A percentile compares a stretch with the other conserved stretches of the same genome.
phyloP scores from a whole-genome alignment of 352 stramenopile species.

The Phytophthora megakarya region DNA sequence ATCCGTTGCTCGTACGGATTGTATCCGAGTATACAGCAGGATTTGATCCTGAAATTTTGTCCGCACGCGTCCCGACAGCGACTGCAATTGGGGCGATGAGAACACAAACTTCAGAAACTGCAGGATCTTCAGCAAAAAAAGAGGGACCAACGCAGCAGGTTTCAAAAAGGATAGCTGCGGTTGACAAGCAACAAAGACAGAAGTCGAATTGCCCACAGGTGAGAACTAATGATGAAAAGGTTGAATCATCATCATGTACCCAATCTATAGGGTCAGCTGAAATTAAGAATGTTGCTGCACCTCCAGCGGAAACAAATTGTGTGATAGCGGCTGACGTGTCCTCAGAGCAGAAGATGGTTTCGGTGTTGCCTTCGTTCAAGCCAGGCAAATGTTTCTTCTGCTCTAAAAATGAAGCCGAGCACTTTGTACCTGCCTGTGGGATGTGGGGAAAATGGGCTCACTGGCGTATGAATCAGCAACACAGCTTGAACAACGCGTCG shows the following conservation, averaged over 20 bases:
- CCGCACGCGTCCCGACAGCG: conserved; percentile 30
- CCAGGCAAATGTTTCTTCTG: conserved; percentile 87
- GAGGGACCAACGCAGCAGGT: background rate
- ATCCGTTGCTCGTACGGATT: conserved; percentile 79
- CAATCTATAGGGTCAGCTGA: background rate
- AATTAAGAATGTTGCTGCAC: background rate
- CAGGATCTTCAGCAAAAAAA: background rate
- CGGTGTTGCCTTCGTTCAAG: conserved; percentile 80
- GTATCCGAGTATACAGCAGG: conserved; percentile 83
- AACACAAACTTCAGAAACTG: conserved; percentile 9
- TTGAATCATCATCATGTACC: background rate
- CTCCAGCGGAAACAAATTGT: background rate
- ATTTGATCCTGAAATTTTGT: conserved; percentile 81
- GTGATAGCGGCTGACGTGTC: background rate
- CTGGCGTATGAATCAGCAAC: conserved; percentile 83
- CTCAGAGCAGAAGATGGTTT: conserved; percentile 57
- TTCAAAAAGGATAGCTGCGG: background rate
- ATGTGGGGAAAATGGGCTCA: conserved; percentile 89
- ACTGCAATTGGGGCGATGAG: conserved; percentile 29
- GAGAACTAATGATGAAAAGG: background rate
- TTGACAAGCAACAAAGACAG: conserved; percentile 7
- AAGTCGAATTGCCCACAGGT: background rate
- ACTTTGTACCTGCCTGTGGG: conserved; percentile 77
- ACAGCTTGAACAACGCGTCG: conserved; percentile 37
- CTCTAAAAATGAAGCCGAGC: conserved; percentile 80